Evolutionary conservation across 2,329 filamentous ascomycete genomes (phyloP).

Genomic region (Pyrenochaeta sp.): DNA sequence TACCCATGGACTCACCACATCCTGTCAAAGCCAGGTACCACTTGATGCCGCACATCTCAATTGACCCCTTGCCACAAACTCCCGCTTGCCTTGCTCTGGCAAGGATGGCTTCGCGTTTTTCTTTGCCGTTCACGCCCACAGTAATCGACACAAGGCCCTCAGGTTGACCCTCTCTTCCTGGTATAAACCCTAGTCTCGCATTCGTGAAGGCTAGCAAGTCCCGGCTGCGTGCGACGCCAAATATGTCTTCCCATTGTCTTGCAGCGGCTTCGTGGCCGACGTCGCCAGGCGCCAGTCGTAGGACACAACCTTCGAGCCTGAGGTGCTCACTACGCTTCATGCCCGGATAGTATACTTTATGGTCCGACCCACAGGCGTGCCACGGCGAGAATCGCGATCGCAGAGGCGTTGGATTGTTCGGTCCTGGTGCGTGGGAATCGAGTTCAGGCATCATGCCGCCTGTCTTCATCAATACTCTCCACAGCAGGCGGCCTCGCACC

Average conservation of each 20-base stretch:
- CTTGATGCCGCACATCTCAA: constrained; percentile 51
- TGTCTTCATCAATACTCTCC: constrained; percentile 17
- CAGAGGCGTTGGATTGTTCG: constrained; percentile 50
- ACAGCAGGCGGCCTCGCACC: neutral
- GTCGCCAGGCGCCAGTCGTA: constrained; percentile 51
- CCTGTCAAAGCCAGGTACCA: constrained; percentile 48
- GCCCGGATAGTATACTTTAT: constrained; percentile 42
- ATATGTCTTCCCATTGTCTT: constrained; percentile 53
- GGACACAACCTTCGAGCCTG: constrained; percentile 45
- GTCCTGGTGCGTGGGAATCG: constrained; percentile 48
- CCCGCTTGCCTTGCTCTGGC: constrained; percentile 42
- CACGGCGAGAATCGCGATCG: constrained; percentile 53
- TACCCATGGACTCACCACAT: constrained; percentile 19
- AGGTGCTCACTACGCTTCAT: constrained; percentile 52
- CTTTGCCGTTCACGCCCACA: constrained; percentile 49
- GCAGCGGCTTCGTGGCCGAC: constrained; percentile 47
- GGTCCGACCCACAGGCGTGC: constrained; percentile 54
- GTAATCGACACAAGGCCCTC: constrained; percentile 53
- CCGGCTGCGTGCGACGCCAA: constrained; percentile 52
- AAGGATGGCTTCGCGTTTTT: constrained; percentile 43
- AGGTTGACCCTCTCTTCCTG: constrained; percentile 38
- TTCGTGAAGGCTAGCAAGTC: constrained; percentile 51
- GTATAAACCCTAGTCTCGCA: constrained; percentile 48
- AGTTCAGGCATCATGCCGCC: constrained; percentile 57
- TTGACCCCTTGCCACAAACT: constrained; percentile 41